Evolutionary conservation across 768 basidiomycete genomes (phyloP).

Genomic region (Xerocomellus chrysenteron): DNA sequence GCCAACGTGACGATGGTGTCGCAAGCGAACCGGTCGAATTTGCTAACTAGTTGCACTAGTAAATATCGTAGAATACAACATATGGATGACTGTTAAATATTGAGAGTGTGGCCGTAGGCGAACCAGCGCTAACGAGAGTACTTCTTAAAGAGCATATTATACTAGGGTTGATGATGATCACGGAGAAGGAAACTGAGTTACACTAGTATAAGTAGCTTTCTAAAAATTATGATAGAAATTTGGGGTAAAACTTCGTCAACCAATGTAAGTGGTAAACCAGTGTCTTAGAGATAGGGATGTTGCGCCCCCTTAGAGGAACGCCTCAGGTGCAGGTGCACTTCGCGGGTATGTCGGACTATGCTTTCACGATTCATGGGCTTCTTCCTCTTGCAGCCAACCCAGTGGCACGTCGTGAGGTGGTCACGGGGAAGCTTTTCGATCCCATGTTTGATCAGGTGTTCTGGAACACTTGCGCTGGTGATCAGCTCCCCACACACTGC

Average conservation of each 20-base stretch:
- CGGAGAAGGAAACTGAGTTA: too few species aligned
- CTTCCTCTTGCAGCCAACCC: slow-evolving; percentile 8
- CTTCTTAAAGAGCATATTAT: too few species aligned
- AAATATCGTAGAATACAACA: background rate
- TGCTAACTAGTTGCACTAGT: too few species aligned
- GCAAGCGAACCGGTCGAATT: background rate
- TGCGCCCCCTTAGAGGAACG: background rate
- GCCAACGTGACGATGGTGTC: background rate
- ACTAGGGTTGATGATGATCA: too few species aligned
- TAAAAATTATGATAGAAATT: background rate
- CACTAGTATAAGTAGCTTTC: background rate
- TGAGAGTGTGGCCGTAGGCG: too few species aligned
- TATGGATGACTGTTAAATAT: too few species aligned
- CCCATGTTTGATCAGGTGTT: slow-evolving; percentile 16
- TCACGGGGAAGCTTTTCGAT: slow-evolving; percentile 9
- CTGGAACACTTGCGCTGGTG: background rate
- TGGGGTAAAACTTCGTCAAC: background rate
- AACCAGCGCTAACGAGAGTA: background rate
- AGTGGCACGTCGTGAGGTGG: background rate
- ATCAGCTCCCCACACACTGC: background rate
- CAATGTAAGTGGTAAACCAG: background rate
- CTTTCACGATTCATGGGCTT: slow-evolving; percentile 20
- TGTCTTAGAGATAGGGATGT: background rate
- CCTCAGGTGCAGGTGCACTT: slow-evolving; percentile 12
- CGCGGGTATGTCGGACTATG: slow-evolving; percentile 17